Evolutionary conservation across 169 alveolate genomes (phyloP).

Genomic region (Plasmodium gonderi): DNA sequence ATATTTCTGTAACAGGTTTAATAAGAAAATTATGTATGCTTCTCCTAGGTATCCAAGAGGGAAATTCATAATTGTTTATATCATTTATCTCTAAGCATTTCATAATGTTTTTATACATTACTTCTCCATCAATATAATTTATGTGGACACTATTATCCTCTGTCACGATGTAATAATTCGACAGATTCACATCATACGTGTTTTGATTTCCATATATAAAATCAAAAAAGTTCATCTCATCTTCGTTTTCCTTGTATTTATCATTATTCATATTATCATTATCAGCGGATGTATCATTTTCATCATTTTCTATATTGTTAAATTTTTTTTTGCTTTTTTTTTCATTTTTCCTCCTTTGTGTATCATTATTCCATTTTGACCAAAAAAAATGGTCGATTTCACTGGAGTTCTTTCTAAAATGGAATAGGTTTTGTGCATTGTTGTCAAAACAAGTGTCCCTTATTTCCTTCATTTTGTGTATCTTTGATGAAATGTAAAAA

Average conservation of each 20-base stretch:
- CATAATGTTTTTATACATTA: slow-evolving; percentile 70
- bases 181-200: slow-evolving; percentile 62
- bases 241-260: neutral
- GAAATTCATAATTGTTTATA: slow-evolving; percentile 27
- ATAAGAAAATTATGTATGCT: slow-evolving; percentile 53
- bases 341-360: neutral
- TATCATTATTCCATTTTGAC: neutral
- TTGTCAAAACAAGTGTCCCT: neutral
- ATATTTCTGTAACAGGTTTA: slow-evolving; percentile 36
- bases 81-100: slow-evolving; percentile 58
- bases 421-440: slow-evolving; percentile 2
- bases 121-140: slow-evolving; percentile 51
- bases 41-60: slow-evolving; percentile 75
- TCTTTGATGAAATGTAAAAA: neutral
- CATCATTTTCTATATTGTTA: neutral
- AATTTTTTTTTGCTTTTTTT: slow-evolving; percentile 24
- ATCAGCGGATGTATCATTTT: neutral
- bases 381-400: slow-evolving; percentile 38
- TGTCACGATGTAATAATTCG: slow-evolving; percentile 43
- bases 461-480: neutral
- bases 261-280: neutral
- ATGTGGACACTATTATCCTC: slow-evolving; percentile 58
- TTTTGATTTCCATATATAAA: slow-evolving; percentile 65
- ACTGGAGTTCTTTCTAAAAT: slow-evolving; percentile 15
- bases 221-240: slow-evolving; percentile 28